These are phyloP conservation scores for Pseudozyma pruni DNA, from an alignment of 1,284 basidiomycete genomes.

Conservation along the genomic window DNA sequence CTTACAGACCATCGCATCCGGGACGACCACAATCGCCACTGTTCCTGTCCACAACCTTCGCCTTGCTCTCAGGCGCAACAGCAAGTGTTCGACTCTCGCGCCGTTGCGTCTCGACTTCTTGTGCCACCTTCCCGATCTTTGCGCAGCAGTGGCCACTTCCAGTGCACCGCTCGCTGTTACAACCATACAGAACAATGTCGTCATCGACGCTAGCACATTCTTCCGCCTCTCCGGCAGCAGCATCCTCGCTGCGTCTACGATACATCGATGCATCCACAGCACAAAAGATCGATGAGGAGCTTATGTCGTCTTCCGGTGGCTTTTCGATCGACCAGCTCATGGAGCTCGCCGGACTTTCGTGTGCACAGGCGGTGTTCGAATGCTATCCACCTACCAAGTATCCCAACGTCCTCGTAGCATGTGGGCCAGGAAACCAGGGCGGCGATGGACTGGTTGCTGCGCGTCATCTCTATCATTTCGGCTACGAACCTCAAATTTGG, in stretches of 20 bases:
- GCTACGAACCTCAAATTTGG: constrained; percentile 61
- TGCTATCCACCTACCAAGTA: constrained; percentile 78
- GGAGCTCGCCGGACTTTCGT: constrained; percentile 97
- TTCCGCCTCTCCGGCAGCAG: not conserved
- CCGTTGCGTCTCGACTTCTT: not conserved
- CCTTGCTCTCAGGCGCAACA: no score
- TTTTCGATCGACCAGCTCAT: constrained; percentile 77
- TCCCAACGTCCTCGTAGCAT: constrained; percentile 85
- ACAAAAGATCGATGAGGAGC: constrained; percentile 56
- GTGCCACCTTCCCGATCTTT: no score
- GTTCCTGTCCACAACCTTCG: no score
- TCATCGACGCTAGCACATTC: constrained; percentile 5
- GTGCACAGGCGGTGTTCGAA: constrained; percentile 85
- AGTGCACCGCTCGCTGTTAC: not conserved
- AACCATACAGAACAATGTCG: constrained; percentile 13
- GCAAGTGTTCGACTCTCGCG: no score
- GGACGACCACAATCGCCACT: no score
- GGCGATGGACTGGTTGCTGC: constrained; percentile 98
- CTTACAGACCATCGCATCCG: no score
- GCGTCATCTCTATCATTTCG: constrained; percentile 76
- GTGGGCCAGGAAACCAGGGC: constrained; percentile 86
- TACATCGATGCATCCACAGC: constrained; percentile 58
- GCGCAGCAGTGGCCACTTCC: not conserved
- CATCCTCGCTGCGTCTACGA: constrained; percentile 38
- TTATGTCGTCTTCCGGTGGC: constrained; percentile 58